A percentile compares a stretch with the other conserved stretches of the same genome.
Evolutionary conservation across 768 basidiomycete genomes (phyloP).

Genomic region (Trametes cinnabarina): DNA sequence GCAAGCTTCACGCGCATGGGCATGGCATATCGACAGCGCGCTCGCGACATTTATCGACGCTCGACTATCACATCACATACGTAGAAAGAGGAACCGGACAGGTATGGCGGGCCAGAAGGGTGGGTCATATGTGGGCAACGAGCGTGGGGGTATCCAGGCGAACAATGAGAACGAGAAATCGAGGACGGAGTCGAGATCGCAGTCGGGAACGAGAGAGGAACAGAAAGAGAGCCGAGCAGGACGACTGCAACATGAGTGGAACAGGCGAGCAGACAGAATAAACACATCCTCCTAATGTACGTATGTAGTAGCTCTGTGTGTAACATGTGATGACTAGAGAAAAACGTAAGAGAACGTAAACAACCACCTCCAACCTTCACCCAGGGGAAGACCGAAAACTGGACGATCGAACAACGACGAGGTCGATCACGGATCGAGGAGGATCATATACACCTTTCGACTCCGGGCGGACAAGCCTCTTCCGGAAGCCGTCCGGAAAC

Average conservation of each 20-base stretch:
- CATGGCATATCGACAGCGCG: conserved; percentile 2
- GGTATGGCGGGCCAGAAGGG: background rate
- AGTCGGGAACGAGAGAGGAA: background rate
- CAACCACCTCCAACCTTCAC: background rate
- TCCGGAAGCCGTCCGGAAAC: conserved; percentile 1
- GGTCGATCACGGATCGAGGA: background rate
- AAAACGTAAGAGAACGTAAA: background rate
- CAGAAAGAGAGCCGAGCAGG: background rate
- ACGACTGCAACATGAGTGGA: background rate
- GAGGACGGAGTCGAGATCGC: conserved; percentile 3
- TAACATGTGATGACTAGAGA: background rate
- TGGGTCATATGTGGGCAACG: conserved; percentile 18
- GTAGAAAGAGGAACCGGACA: too few species aligned
- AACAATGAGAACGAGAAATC: conserved; percentile 9
- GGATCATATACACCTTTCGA: background rate
- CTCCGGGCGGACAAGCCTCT: background rate
- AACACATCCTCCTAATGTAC: conserved; percentile 3
- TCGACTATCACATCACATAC: background rate
- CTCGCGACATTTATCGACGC: background rate
- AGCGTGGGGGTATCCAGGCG: conserved; percentile 21
- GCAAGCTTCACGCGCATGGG: background rate
- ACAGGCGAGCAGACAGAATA: background rate
- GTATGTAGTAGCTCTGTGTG: background rate
- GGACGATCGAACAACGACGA: background rate
- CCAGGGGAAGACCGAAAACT: background rate